Evolutionary conservation across 495 filamentous ascomycete genomes (phyloP), one percentile per base, ranked within the genome.

Genomic region (Gamarada debralockiae): DNA sequence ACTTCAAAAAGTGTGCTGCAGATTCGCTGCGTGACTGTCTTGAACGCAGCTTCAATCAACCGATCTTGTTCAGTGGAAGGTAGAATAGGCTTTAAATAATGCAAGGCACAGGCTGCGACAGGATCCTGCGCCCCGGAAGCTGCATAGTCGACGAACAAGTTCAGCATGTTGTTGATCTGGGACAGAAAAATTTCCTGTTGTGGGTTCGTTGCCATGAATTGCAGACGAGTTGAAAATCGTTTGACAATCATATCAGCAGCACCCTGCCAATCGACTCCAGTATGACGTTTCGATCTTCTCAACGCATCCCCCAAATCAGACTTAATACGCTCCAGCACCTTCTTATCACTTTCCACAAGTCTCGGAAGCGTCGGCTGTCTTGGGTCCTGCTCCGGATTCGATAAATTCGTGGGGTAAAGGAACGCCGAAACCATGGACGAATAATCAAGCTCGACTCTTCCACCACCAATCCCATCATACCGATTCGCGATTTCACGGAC

Each of bases 241-340:
- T 70, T 63, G 7, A 84, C 70, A 6, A 87, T 69, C 77, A 83
- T 77, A 51, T 87, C 84, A 0, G 72, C 70, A 23, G 82, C 71
- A 0, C 66, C 73, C 55, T 46, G 43, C 43, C 43, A 46, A 29
- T 46, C 43, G 17, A 33, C 23, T 9, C 20, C 23, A 12, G 13
- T 3, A n/a, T 27, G 10, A 2, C 10, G 15, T 2, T 29, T 33
- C 25, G 6, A 7, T 2, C n/a, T 31, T 14, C 13, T 10, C 25
- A 27, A 3, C 21, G 24, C 12, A 25, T 3, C 14, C 14, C 24
- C 25, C 14, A 33, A 3, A 24, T 46, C 43, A 8, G 43, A 27
- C 3, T 33, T 27, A 8, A 46, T 46, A 15, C 43, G 43, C 13
- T 8, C 3, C 4, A 46, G 25, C 17, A 15, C 58, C 41, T 33